Evolutionary conservation across 1,139 yeast genomes (phyloP), one percentile per base, ranked within the genome.

Genomic region (Blastobotrys illinoisensis): DNA sequence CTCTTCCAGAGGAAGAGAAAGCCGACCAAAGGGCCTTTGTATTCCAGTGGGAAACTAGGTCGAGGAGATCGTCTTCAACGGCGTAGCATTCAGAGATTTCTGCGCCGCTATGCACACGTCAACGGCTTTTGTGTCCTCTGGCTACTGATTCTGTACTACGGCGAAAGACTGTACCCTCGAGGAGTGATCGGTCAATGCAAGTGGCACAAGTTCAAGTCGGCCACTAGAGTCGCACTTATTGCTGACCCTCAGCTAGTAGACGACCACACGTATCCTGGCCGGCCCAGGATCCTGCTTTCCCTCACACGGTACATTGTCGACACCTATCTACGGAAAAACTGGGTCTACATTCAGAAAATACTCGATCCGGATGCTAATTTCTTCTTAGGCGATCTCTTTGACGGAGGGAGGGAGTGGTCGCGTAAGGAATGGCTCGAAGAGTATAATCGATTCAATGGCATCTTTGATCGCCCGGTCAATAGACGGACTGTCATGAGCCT

Each of bases 241-340:
- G 98, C 97, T 0, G 99, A 93, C 67, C 98, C 98, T 0, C 98
- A 93, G 67, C 76, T 93, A 46, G 86, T 91, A 61, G 98, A 93
- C 66, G 83, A 77, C 50, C 80, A 85, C 66, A 83, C 93, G 0
- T 80, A 80, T 60, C 78, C 78, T 0, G 71, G 73, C 9, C 67
- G 79, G 7, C 65, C 67, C 18, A 46, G 61, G 46, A 46, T 64
- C n/a, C 58, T 72, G 9, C 59, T 71, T 54, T 52, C 62, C 36
- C 53, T 74, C 14, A 71, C 79, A 2, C 64, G 70, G 54, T 65
- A 63, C 56, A 61, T 82, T 52, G 78, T 85, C 24, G 99, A 93
- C 67, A 82, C 86, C 60, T 91, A 89, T 66, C 82, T 89, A 57
- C 83, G 82, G 60, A 76, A 95, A 58, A 90, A 91, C 65, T 87